Percentiles rank a stretch among this genome's conserved stretches.
phyloP scores from a whole-genome alignment of 805 yeast genomes.

The Wickerhamomyces tratensis region DNA sequence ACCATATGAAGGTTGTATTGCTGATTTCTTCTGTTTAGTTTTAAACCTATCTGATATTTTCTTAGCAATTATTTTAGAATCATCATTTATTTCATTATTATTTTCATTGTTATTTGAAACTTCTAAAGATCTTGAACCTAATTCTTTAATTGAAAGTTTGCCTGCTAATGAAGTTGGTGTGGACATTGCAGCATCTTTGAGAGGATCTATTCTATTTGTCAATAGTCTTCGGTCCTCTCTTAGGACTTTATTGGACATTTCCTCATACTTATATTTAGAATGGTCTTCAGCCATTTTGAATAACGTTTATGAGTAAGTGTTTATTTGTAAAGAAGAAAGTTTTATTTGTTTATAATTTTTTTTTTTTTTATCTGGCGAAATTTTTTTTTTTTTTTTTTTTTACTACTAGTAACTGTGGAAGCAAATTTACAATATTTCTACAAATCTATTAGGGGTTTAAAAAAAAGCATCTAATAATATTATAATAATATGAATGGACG shows the following conservation, averaged over 20 bases:
- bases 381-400: too few species aligned
- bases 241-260: conserved; percentile 71
- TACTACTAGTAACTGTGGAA: too few species aligned
- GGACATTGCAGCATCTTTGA: conserved; percentile 38
- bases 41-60: conserved; percentile 10
- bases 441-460: too few species aligned
- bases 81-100: conserved; percentile 13
- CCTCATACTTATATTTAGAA: conserved; percentile 46
- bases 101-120: conserved; percentile 2
- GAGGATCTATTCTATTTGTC: conserved; percentile 28
- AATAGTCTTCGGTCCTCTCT: conserved; percentile 45
- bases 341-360: too few species aligned
- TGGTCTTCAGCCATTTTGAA: conserved; percentile 12
- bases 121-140: conserved; percentile 40
- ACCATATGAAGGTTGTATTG: background rate
- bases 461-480: too few species aligned
- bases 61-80: conserved; percentile 7
- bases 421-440: too few species aligned
- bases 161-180: conserved; percentile 71
- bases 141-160: conserved; percentile 51
- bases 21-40: conserved; percentile 7
- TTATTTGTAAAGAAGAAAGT: too few species aligned
- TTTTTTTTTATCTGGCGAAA: too few species aligned
- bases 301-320: too few species aligned
- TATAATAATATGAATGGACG: too few species aligned